Base-by-base conservation (phyloP, 257 asterid genomes). In the Solanum peruvianum region DNA sequence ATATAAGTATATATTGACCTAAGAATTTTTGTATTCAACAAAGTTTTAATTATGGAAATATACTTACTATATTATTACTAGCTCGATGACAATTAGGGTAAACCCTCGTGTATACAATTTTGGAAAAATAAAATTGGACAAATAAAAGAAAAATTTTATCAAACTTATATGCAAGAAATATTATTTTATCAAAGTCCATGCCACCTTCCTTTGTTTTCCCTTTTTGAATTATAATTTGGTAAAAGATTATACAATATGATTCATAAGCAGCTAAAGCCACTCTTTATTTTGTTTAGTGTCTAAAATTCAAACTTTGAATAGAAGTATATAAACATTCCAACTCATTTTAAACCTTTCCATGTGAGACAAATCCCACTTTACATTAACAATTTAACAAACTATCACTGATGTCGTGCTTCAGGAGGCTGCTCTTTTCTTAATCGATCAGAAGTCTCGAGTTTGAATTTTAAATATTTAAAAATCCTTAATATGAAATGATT, bases 391-490 rank as follows among this genome's bases (percentile, higher is more conserved):
- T 69, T 69, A 27, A 69, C 23, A 69, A 29, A 7, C 12, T 67
- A 56, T 20, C 11, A 20, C 0, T 0, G 4, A 56, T 0, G 11
- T 56, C n/a, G n/a, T 18, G 4, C 4, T 52, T 2, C 1, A 52
- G 6, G 62, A 0, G 4, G 0, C 2, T 56, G 0, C 0, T 56
- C 0, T 4, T 52, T 0, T 0, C 2, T 56, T 56, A 56, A 56
- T 18, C 20, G 20, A 0, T 18, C 20, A 56, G 0, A 56, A 10
- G 0, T 18, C 0, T 56, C 10, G 7, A 1, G 0, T 49, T 49
- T 0, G 0, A 49, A 6, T 0, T 9, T 5, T 15, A 18, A 5
- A 15, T 47, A 14, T 47, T 0, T 5, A 49, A 8, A 47, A 5
- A 47, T 42, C 4, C 2, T 45, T 13, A 13, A 4, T 15, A 49